Evolutionary conservation across 176 grass and related monocot genomes (phyloP).

Genomic region (barley (Hordeum vulgare)): DNA sequence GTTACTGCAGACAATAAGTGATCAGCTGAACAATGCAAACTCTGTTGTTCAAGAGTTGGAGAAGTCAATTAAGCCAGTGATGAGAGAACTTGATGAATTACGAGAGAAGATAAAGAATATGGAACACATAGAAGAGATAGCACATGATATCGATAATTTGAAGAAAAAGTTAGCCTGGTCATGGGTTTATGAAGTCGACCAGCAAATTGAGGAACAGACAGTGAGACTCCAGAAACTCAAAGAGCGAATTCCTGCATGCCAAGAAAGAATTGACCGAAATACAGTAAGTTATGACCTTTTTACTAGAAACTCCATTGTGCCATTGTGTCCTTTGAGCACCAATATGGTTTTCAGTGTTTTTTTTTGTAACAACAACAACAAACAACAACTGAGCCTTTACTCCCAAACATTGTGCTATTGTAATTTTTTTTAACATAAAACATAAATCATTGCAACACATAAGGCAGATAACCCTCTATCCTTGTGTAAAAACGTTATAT

Average conservation of each 20-base stretch:
- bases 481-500: neutral
- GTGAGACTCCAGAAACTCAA: constrained; percentile 64
- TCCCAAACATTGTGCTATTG: no score
- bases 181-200: constrained; percentile 82
- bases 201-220: constrained; percentile 55
- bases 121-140: constrained; percentile 94
- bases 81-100: constrained; percentile 72
- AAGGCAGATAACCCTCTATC: neutral
- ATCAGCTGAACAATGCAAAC: constrained; percentile 34
- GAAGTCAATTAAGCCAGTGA: constrained; percentile 50
- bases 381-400: no score
- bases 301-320: neutral
- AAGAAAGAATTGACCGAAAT: constrained; percentile 76
- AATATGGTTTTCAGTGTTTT: neutral
- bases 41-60: constrained; percentile 67
- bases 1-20: constrained; percentile 59
- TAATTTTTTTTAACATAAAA: neutral
- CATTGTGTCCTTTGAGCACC: neutral
- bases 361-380: no score
- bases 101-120: constrained; percentile 84
- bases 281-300: constrained; percentile 42
- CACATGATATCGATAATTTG: constrained; percentile 61
- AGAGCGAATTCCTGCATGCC: constrained; percentile 76
- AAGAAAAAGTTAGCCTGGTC: constrained; percentile 95
- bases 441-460: neutral